These are phyloP conservation scores for Diaporthe nobilis DNA, from an alignment of 2,329 filamentous ascomycete genomes.

Conservation along the genomic window DNA sequence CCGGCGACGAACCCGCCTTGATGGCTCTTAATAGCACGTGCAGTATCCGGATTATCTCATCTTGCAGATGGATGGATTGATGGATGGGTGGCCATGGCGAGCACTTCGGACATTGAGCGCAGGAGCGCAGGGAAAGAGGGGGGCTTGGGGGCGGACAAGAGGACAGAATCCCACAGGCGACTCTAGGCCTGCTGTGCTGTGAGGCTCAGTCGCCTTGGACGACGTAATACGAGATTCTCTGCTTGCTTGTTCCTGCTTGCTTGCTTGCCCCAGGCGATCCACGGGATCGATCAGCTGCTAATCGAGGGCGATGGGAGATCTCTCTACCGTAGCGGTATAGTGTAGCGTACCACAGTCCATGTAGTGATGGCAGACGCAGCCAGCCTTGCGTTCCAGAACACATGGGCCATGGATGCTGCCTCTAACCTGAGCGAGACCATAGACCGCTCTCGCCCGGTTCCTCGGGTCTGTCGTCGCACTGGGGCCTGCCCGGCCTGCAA, in stretches of 20 bases:
- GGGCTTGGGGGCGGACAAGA: slow-evolving; percentile 17
- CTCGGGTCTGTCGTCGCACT: slow-evolving; percentile 30
- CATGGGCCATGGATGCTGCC: slow-evolving; percentile 16
- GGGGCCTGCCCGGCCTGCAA: slow-evolving; percentile 1
- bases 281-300: slow-evolving; percentile 30
- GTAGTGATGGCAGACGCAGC: slow-evolving; percentile 22
- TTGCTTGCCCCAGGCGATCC: slow-evolving; percentile 11
- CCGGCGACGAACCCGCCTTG: not conserved
- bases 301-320: slow-evolving; percentile 31
- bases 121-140: not conserved
- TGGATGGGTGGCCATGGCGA: not conserved
- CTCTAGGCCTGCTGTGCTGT: slow-evolving; percentile 27
- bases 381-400: slow-evolving; percentile 28
- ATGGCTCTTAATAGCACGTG: not conserved
- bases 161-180: slow-evolving; percentile 3
- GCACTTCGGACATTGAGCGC: not conserved
- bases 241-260: not conserved
- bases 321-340: slow-evolving; percentile 23
- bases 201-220: slow-evolving; percentile 35
- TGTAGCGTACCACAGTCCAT: not conserved
- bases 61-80: slow-evolving; percentile 6
- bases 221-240: slow-evolving; percentile 38
- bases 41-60: not conserved
- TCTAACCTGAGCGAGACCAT: slow-evolving; percentile 20
- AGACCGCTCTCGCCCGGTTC: slow-evolving; percentile 30